phyloP scores from a whole-genome alignment of 176 grass and related monocot genomes.

The Metroxylon sagu region DNA sequence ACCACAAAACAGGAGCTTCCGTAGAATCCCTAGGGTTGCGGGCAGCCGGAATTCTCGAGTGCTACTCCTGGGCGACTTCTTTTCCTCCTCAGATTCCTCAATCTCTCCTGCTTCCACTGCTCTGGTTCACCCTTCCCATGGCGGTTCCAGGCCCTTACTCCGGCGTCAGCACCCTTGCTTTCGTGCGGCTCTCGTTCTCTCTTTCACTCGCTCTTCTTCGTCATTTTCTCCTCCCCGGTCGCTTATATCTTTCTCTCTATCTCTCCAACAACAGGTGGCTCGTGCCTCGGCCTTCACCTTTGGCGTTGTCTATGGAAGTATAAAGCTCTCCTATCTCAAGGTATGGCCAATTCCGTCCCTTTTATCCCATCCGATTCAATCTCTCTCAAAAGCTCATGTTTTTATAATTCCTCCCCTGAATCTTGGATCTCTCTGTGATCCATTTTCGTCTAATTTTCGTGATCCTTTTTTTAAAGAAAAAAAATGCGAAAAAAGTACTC shows the following conservation, averaged over 20 bases:
- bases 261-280: slow-evolving; percentile 47
- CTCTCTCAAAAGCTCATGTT: no score
- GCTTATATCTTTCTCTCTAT: not conserved
- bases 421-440: no score
- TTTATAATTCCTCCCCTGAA: no score
- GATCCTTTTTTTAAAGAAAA: no score
- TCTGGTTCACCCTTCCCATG: slow-evolving; percentile 17
- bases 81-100: not conserved
- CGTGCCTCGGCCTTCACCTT: slow-evolving; percentile 55
- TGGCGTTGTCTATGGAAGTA: slow-evolving; percentile 66
- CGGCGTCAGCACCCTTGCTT: slow-evolving; percentile 77
- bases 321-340: slow-evolving; percentile 87
- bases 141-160: slow-evolving; percentile 77
- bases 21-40: no score
- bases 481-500: no score
- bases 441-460: no score
- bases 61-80: no score
- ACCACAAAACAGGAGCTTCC: no score
- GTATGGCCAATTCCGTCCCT: slow-evolving; percentile 4
- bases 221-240: not conserved
- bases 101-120: not conserved
- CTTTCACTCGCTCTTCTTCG: not conserved
- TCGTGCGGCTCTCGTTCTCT: slow-evolving; percentile 25
- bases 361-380: no score
- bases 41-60: no score